Conservation (phyloP, 2,329 filamentous ascomycete genomes). For the Hirsutella minnesotensis region DNA sequence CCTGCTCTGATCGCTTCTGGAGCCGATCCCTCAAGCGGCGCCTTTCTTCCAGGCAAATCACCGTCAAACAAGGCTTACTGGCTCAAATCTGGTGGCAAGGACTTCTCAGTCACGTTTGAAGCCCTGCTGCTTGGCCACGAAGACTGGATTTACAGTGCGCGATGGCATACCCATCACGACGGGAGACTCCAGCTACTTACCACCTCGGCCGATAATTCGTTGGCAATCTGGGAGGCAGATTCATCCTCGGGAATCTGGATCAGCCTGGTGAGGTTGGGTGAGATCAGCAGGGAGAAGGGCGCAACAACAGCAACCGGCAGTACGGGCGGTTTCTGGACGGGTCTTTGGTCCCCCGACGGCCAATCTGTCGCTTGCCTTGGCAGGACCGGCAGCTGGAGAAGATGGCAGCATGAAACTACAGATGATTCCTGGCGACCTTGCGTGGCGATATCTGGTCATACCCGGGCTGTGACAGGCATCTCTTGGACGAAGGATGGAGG, state of each 20-base stretch:
- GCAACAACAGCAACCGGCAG: constrained; percentile 94
- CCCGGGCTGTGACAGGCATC: constrained; percentile 67
- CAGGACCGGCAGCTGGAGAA: constrained; percentile 84
- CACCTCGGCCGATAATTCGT: constrained; percentile 87
- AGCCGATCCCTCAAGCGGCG: constrained; percentile 45
- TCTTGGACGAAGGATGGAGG: constrained; percentile 73
- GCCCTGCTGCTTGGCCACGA: constrained; percentile 89
- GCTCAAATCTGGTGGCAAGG: constrained; percentile 47
- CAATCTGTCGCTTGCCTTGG: constrained; percentile 69
- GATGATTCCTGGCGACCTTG: constrained; percentile 64
- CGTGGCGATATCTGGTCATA: constrained; percentile 74
- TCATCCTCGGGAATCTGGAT: constrained; percentile 80
- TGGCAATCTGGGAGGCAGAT: constrained; percentile 88
- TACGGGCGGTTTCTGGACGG: constrained; percentile 92
- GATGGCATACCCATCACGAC: constrained; percentile 50
- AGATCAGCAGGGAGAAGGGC: constrained; percentile 89
- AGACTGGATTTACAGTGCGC: constrained; percentile 91
- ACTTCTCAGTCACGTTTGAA: constrained; percentile 83
- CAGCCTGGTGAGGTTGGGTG: constrained; percentile 72
- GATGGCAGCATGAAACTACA: constrained; percentile 56
- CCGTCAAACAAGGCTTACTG: constrained; percentile 83
- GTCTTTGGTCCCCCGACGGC: constrained; percentile 77
- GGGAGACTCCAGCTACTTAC: constrained; percentile 63
- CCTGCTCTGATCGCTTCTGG: constrained; percentile 41
- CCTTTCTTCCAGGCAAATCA: constrained; percentile 54